Evolutionary conservation across 2,329 filamentous ascomycete genomes (phyloP).

Genomic region (Lithohypha guttulata): DNA sequence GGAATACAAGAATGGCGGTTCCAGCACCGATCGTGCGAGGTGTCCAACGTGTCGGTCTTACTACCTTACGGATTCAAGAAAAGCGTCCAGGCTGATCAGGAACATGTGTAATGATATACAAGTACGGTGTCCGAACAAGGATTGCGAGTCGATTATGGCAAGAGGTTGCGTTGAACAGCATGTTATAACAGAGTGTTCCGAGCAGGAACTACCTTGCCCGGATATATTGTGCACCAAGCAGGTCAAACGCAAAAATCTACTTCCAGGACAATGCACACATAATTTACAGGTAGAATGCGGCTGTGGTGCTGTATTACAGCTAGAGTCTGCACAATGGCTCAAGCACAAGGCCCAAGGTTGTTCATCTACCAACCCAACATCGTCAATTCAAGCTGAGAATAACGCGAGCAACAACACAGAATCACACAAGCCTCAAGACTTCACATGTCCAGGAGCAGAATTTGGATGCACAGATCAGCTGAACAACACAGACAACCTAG

Average conservation of each 20-base stretch:
- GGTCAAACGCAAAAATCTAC: constrained; percentile 44
- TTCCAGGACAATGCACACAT: constrained; percentile 20
- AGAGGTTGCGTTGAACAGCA: constrained; percentile 49
- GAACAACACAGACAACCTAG: constrained; percentile 28
- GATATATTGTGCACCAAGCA: constrained; percentile 39
- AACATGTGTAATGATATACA: constrained; percentile 53
- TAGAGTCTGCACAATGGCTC: constrained; percentile 20
- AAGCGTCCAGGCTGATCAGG: constrained; percentile 45
- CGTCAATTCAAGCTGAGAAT: background rate
- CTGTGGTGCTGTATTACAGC: constrained; percentile 20
- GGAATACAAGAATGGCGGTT: constrained; percentile 23
- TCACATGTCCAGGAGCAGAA: constrained; percentile 19
- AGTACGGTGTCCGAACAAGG: constrained; percentile 50
- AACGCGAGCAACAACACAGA: background rate
- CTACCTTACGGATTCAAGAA: constrained; percentile 28
- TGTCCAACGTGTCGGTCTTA: constrained; percentile 50
- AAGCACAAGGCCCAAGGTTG: constrained; percentile 21
- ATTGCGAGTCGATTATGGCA: constrained; percentile 44
- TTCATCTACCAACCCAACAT: constrained; percentile 12
- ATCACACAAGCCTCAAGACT: constrained; percentile 12
- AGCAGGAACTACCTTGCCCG: constrained; percentile 44
- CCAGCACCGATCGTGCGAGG: constrained; percentile 21
- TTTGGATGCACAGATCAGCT: constrained; percentile 34
- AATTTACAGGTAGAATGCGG: constrained; percentile 21
- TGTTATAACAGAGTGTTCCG: constrained; percentile 50